A percentile compares a stretch with the other conserved stretches of the same genome.
Conservation (phyloP, 441 rosid species). For the Arabidopsis hybrid region DNA sequence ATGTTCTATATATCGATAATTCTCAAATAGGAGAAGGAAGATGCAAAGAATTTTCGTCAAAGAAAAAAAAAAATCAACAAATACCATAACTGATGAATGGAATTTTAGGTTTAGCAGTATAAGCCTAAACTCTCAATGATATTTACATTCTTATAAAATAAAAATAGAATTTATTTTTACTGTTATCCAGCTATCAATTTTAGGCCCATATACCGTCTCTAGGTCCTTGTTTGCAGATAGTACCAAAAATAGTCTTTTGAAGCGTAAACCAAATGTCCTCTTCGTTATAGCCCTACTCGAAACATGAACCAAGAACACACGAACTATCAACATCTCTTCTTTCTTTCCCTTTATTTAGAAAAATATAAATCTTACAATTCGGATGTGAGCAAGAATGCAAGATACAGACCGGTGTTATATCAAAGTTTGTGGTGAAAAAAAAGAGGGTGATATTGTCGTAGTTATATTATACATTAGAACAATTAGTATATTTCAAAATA, state of each 20-base stretch:
- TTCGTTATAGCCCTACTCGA: constrained; percentile 9
- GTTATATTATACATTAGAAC: constrained; percentile 9
- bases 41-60: constrained; percentile 18
- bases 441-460: neutral
- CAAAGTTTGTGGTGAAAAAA: neutral
- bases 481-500: constrained; percentile 6
- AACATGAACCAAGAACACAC: constrained; percentile 29
- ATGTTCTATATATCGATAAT: neutral
- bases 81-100: neutral
- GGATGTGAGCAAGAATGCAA: constrained; percentile 1
- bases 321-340: neutral
- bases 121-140: too few relatives aligned
- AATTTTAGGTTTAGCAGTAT: too few relatives aligned
- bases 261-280: neutral
- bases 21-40: neutral
- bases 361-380: neutral
- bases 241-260: neutral
- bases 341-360: neutral
- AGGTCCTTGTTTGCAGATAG: neutral
- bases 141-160: too few relatives aligned
- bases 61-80: neutral
- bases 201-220: neutral
- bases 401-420: neutral
- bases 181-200: neutral
- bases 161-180: neutral